These are phyloP conservation scores for Aspergillus sp. DNA, from an alignment of 2,329 filamentous ascomycete species.

Conservation along the genomic window DNA sequence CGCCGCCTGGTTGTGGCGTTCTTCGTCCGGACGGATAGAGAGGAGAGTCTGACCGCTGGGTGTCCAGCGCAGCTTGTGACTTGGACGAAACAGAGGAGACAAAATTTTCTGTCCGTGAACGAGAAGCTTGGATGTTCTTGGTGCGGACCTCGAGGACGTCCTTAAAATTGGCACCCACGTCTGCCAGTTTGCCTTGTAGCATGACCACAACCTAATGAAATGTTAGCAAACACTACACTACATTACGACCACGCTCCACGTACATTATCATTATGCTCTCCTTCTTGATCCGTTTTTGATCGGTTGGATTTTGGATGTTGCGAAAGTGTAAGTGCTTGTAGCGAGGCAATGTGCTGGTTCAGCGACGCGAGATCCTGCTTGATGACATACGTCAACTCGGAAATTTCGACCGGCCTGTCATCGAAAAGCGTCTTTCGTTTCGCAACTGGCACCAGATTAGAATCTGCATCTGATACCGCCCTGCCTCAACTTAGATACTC, in stretches of 20 bases:
- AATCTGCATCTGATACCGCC: not conserved
- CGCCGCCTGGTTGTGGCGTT: conserved; percentile 59
- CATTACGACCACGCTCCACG: conserved; percentile 18
- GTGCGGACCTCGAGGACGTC: conserved; percentile 94
- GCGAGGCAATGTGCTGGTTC: conserved; percentile 81
- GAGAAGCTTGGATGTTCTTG: conserved; percentile 94
- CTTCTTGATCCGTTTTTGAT: conserved; percentile 67
- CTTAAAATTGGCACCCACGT: conserved; percentile 94
- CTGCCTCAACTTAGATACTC: conserved; percentile 33
- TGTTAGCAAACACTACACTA: conserved; percentile 17
- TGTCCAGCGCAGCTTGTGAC: conserved; percentile 61
- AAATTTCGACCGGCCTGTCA: conserved; percentile 93
- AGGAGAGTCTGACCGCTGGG: conserved; percentile 77
- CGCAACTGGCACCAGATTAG: conserved; percentile 60
- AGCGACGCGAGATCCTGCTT: conserved; percentile 88
- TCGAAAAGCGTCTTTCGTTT: conserved; percentile 96
- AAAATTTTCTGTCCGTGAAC: conserved; percentile 93
- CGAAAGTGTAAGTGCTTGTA: conserved; percentile 76
- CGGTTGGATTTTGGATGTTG: conserved; percentile 65
- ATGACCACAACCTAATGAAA: conserved; percentile 67
- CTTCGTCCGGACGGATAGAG: conserved; percentile 76
- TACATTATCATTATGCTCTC: conserved; percentile 95
- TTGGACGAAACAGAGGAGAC: conserved; percentile 85
- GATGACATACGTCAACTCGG: conserved; percentile 94
- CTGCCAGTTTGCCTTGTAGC: conserved; percentile 85